Evolutionary conservation across 169 alveolate species (phyloP).

Genomic region (Perkinsus chesapeaki): DNA sequence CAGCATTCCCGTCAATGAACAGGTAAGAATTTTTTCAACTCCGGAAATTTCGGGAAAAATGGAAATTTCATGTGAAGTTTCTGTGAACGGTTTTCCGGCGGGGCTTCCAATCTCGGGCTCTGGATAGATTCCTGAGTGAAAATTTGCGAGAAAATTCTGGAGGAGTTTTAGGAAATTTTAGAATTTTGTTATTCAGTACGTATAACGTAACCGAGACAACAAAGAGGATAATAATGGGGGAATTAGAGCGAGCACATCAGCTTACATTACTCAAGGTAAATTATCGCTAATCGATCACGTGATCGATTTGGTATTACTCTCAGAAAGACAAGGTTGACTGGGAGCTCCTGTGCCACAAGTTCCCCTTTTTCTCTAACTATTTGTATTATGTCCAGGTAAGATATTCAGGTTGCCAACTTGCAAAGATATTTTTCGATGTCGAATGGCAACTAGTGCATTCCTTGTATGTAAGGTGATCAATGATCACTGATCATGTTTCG

Average conservation of each 20-base stretch:
- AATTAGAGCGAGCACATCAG: slow-evolving; percentile 64
- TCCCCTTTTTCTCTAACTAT: not conserved
- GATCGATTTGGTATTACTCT: not conserved
- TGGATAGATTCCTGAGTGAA: too few relatives aligned
- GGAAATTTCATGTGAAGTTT: too few relatives aligned
- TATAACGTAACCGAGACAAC: slow-evolving; percentile 87
- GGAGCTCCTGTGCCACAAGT: not conserved
- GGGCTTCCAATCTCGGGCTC: too few relatives aligned
- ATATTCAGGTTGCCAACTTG: not conserved
- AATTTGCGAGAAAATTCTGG: too few relatives aligned
- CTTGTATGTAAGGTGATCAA: too few relatives aligned
- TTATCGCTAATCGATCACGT: not conserved
- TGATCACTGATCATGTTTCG: too few relatives aligned
- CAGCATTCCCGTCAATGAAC: slow-evolving; percentile 95
- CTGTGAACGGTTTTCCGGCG: too few relatives aligned
- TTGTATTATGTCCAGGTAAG: not conserved
- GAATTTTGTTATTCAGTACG: slow-evolving; percentile 32
- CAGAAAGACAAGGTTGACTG: not conserved
- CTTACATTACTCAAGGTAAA: slow-evolving; percentile 35
- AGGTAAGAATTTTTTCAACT: slow-evolving; percentile 40
- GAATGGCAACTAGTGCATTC: too few relatives aligned
- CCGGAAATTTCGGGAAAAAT: too few relatives aligned
- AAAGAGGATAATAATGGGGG: slow-evolving; percentile 82
- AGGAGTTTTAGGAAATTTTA: not conserved
- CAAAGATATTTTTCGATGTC: not conserved